These are phyloP conservation scores for Mucor plumbeus DNA, from an alignment of 371 early-diverging fungal genomes.

Conservation along the genomic window DNA sequence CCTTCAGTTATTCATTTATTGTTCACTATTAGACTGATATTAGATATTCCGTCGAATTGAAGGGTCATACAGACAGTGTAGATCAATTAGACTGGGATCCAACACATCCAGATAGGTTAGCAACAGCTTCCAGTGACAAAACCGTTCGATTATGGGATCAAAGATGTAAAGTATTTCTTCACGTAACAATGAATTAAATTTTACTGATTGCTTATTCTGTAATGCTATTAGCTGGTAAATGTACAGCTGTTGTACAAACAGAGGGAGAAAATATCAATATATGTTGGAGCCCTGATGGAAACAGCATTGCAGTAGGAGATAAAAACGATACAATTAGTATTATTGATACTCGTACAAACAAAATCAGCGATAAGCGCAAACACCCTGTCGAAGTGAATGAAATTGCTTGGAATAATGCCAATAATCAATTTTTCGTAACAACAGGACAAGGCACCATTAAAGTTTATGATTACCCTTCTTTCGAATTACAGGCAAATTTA, in stretches of 20 bases:
- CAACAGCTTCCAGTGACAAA: slow-evolving; percentile 86
- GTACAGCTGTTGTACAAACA: slow-evolving; percentile 69
- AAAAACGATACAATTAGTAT: slow-evolving; percentile 81
- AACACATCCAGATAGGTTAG: slow-evolving; percentile 74
- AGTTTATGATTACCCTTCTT: slow-evolving; percentile 67
- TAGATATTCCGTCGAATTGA: slow-evolving; percentile 66
- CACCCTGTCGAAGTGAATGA: slow-evolving; percentile 77
- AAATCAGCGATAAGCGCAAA: slow-evolving; percentile 54
- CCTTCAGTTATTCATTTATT: too few relatives aligned
- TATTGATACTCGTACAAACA: slow-evolving; percentile 74
- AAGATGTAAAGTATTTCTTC: slow-evolving; percentile 54
- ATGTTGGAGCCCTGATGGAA: slow-evolving; percentile 84
- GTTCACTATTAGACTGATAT: slow-evolving; percentile 57
- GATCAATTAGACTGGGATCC: slow-evolving; percentile 88
- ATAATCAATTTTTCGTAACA: slow-evolving; percentile 78
- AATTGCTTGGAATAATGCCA: slow-evolving; percentile 81
- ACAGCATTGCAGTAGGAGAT: slow-evolving; percentile 82
- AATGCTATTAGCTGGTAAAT: slow-evolving; percentile 56
- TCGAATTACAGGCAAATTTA: slow-evolving; percentile 62
- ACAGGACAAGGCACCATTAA: slow-evolving; percentile 80
- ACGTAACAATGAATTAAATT: too few relatives aligned
- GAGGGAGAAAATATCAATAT: slow-evolving; percentile 88
- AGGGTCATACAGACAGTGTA: slow-evolving; percentile 87
- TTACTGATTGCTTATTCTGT: too few relatives aligned
- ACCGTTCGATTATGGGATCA: slow-evolving; percentile 90